phyloP scores from a whole-genome alignment of 2,329 filamentous ascomycete genomes.

The Colletotrichum musae region DNA sequence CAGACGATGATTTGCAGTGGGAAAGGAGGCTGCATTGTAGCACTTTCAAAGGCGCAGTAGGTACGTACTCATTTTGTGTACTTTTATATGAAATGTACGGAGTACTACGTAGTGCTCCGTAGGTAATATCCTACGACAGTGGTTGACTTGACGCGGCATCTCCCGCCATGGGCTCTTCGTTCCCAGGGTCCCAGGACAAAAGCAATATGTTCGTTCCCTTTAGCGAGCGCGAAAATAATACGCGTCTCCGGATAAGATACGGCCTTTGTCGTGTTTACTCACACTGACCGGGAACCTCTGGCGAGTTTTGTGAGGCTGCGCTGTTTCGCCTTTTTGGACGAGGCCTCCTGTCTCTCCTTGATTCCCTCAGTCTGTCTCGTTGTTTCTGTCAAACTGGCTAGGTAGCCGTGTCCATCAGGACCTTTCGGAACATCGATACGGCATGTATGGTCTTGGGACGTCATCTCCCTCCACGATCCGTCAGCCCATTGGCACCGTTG shows the following conservation, averaged over 20 bases:
- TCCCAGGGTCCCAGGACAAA: slow-evolving; percentile 1
- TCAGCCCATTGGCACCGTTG: slow-evolving; percentile 24
- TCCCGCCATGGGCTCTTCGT: slow-evolving; percentile 11
- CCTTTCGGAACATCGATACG: no score
- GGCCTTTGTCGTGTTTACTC: background rate
- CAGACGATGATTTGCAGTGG: background rate
- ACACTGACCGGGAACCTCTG: slow-evolving; percentile 1
- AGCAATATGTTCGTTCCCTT: slow-evolving; percentile 13
- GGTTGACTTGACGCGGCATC: slow-evolving; percentile 11
- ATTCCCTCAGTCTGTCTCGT: background rate
- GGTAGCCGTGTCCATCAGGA: no score
- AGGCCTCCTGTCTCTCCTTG: slow-evolving; percentile 11
- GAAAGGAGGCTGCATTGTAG: no score
- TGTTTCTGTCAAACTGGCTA: background rate
- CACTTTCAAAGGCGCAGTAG: no score
- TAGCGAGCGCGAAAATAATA: slow-evolving; percentile 32
- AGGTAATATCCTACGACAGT: no score
- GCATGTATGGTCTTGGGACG: background rate
- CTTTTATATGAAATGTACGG: no score
- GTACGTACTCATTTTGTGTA: no score
- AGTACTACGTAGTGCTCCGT: no score
- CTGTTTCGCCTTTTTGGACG: slow-evolving; percentile 8
- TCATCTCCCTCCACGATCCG: slow-evolving; percentile 27
- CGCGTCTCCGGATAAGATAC: slow-evolving; percentile 20
- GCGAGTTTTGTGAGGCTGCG: background rate